phyloP scores from a whole-genome alignment of 2,329 filamentous ascomycete species.

The Venturia aucupariae region DNA sequence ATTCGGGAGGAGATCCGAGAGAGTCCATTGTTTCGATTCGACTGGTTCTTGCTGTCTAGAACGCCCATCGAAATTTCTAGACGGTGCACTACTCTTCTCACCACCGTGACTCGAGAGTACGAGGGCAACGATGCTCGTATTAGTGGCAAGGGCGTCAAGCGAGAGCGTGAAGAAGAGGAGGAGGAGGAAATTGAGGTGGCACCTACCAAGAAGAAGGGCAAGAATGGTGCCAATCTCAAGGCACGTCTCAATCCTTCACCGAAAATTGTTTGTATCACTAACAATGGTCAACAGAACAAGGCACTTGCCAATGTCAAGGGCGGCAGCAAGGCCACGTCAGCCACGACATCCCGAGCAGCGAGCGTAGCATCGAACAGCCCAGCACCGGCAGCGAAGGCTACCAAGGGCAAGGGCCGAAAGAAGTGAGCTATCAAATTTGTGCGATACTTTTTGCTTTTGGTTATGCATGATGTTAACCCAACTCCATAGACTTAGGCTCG shows the following conservation, averaged over 20 bases:
- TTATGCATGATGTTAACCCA: not conserved
- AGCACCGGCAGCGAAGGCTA: slow-evolving; percentile 35
- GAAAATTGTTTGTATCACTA: slow-evolving; percentile 19
- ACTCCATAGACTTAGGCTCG: slow-evolving; percentile 1
- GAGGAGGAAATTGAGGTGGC: slow-evolving; percentile 76
- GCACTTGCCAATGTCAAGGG: slow-evolving; percentile 81
- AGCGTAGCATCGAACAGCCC: slow-evolving; percentile 75
- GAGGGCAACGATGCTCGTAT: slow-evolving; percentile 48
- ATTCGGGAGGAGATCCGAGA: slow-evolving; percentile 97
- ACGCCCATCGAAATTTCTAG: slow-evolving; percentile 88
- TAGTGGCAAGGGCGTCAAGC: slow-evolving; percentile 35
- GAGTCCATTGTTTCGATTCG: slow-evolving; percentile 89
- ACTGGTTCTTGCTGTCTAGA: slow-evolving; percentile 97
- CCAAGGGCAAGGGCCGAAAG: slow-evolving; percentile 42
- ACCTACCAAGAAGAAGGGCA: slow-evolving; percentile 91
- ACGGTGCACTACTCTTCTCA: slow-evolving; percentile 86
- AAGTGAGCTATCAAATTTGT: slow-evolving; percentile 19
- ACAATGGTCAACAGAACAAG: slow-evolving; percentile 61
- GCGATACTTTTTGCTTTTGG: not conserved
- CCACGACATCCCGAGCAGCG: slow-evolving; percentile 71
- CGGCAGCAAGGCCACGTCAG: slow-evolving; percentile 65
- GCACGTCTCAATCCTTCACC: slow-evolving; percentile 14
- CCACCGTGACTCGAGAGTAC: slow-evolving; percentile 90
- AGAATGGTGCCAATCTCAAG: slow-evolving; percentile 62
- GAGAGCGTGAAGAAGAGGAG: slow-evolving; percentile 69